These are phyloP conservation scores for Pythium monospermum DNA, from an alignment of 352 stramenopile species.

Conservation along the genomic window DNA sequence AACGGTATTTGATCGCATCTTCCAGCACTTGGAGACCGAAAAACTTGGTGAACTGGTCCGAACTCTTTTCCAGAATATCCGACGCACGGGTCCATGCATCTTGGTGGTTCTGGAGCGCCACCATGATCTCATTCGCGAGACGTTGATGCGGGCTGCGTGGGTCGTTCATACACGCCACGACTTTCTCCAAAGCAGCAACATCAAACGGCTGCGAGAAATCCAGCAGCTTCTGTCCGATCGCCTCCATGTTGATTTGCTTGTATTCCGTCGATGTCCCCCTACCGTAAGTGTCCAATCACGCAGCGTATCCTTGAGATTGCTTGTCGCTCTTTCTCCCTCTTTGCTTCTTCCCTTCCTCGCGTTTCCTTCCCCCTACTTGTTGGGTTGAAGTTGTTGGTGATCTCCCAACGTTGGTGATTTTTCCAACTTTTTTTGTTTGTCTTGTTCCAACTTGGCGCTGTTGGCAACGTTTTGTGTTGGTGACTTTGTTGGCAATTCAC, in stretches of 20 bases:
- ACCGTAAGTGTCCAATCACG: too few relatives aligned
- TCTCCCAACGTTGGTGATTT: neutral
- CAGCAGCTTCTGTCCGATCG: constrained; percentile 87
- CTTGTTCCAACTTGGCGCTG: too few relatives aligned
- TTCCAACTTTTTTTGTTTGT: neutral
- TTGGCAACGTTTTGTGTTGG: too few relatives aligned
- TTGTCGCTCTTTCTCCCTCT: too few relatives aligned
- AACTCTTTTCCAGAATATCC: constrained; percentile 95
- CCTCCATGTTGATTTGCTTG: constrained; percentile 64
- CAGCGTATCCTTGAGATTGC: too few relatives aligned
- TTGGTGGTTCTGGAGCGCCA: constrained; percentile 91
- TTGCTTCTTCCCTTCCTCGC: too few relatives aligned
- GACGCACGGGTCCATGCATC: constrained; percentile 92
- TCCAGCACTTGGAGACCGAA: constrained; percentile 95
- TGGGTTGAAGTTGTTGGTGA: constrained; percentile 5
- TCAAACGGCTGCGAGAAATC: constrained; percentile 96
- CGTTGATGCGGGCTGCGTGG: constrained; percentile 90
- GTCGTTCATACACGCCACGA: constrained; percentile 96
- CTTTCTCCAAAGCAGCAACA: constrained; percentile 93
- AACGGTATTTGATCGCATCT: constrained; percentile 96
- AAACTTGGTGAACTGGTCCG: constrained; percentile 87
- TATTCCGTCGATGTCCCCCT: constrained; percentile 4
- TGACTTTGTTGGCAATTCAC: too few relatives aligned
- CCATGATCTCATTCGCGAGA: constrained; percentile 92
- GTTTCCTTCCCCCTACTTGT: neutral